These are phyloP conservation scores for Dioscorea cayenensis DNA, from an alignment of 116 monocot species.

Conservation along the genomic window DNA sequence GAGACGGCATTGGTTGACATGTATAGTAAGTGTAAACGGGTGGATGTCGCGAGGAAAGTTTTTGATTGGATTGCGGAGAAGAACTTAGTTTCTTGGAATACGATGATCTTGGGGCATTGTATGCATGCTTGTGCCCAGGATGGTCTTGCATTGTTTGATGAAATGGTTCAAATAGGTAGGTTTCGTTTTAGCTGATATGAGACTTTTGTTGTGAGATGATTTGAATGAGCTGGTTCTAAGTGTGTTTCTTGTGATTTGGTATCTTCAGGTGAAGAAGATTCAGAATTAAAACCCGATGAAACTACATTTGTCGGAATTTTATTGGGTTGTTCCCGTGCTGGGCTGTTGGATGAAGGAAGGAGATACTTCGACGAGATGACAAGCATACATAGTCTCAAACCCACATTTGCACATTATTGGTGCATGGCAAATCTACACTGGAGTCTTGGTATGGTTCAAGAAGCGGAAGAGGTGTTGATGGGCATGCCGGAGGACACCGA, in stretches of 20 bases:
- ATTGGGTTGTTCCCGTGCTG: slow-evolving; percentile 41
- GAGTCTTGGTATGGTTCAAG: slow-evolving; percentile 24
- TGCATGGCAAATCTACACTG: slow-evolving; percentile 50
- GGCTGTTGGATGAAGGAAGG: slow-evolving; percentile 32
- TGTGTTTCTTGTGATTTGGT: neutral
- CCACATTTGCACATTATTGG: slow-evolving; percentile 54
- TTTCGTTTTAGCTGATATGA: neutral
- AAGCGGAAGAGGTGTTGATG: slow-evolving; percentile 35
- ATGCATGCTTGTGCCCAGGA: slow-evolving; percentile 26
- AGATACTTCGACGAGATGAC: slow-evolving; percentile 41
- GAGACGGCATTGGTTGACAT: too few relatives aligned
- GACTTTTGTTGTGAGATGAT: neutral
- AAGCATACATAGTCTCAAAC: slow-evolving; percentile 22
- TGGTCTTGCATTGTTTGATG: slow-evolving; percentile 33
- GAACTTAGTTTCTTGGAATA: slow-evolving; percentile 51
- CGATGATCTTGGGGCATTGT: slow-evolving; percentile 35
- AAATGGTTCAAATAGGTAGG: slow-evolving; percentile 25
- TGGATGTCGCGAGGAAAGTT: too few relatives aligned
- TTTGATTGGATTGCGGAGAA: slow-evolving; percentile 17
- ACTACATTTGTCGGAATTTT: slow-evolving; percentile 41
- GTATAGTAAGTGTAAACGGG: too few relatives aligned
- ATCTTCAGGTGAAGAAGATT: neutral
- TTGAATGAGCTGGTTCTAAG: neutral
- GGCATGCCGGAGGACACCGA: slow-evolving; percentile 28
- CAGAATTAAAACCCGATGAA: slow-evolving; percentile 20